Percentiles rank a stretch among this genome's conserved stretches.
phyloP scores from a whole-genome alignment of 257 asterid species.

The Fraxinus anomala region DNA sequence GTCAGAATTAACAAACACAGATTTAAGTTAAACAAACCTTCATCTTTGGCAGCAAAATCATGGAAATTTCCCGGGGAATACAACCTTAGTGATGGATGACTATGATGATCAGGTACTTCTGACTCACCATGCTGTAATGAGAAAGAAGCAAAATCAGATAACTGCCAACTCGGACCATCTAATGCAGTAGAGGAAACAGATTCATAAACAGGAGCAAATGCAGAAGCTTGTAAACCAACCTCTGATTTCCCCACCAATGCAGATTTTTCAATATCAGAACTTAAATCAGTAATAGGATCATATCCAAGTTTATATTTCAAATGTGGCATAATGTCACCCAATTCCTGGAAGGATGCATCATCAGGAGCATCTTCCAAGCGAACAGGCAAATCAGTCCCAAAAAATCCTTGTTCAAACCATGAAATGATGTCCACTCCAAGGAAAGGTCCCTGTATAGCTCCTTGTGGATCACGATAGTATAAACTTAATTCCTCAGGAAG shows the following conservation, averaged over 20 bases:
- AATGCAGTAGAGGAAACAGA: slow-evolving; percentile 38
- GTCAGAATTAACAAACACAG: slow-evolving; percentile 17
- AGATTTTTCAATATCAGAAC: slow-evolving; percentile 48
- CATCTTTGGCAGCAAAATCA: slow-evolving; percentile 63
- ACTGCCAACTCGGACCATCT: slow-evolving; percentile 57
- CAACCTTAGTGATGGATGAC: slow-evolving; percentile 44
- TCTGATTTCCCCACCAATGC: slow-evolving; percentile 51
- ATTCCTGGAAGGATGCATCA: slow-evolving; percentile 68
- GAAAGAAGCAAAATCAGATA: slow-evolving; percentile 56
- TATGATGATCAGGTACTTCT: slow-evolving; percentile 48
- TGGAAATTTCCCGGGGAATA: slow-evolving; percentile 48
- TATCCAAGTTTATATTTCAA: slow-evolving; percentile 50
- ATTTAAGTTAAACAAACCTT: slow-evolving; percentile 55
- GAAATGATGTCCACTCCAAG: slow-evolving; percentile 92
- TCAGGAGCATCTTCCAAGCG: slow-evolving; percentile 90
- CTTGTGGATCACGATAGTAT: slow-evolving; percentile 93
- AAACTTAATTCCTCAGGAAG: slow-evolving; percentile 86
- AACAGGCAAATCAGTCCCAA: slow-evolving; percentile 89
- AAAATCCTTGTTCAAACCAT: slow-evolving; percentile 98
- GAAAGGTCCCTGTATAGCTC: slow-evolving; percentile 96
- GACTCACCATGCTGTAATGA: slow-evolving; percentile 45
- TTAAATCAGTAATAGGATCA: slow-evolving; percentile 39
- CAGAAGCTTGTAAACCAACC: slow-evolving; percentile 16
- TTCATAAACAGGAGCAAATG: slow-evolving; percentile 27
- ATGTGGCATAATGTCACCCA: slow-evolving; percentile 95